phyloP scores from a whole-genome alignment of 805 yeast species.

The Spathaspora boniae region DNA sequence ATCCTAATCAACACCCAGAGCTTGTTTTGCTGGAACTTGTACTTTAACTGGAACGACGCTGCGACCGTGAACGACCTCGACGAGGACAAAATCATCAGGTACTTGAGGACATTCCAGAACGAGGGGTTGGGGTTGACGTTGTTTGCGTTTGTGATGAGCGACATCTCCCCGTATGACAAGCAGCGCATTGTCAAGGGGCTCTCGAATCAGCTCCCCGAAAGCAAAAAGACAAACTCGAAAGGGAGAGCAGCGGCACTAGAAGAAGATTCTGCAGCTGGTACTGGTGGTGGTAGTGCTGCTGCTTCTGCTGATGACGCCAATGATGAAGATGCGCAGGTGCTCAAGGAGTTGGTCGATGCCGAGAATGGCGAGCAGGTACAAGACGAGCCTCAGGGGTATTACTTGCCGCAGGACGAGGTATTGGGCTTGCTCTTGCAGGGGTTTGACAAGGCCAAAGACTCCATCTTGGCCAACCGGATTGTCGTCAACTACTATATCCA shows the following conservation, averaged over 20 bases:
- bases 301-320: constrained; percentile 13
- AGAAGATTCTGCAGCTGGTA: constrained; percentile 1
- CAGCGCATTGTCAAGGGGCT: constrained; percentile 18
- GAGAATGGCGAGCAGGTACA: constrained; percentile 6
- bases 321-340: constrained; percentile 16
- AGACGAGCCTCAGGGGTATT: constrained; percentile 7
- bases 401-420: constrained; percentile 47
- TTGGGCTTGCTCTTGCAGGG: constrained; percentile 51
- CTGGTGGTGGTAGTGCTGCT: no score
- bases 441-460: constrained; percentile 32
- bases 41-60: constrained; percentile 72
- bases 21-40: constrained; percentile 65
- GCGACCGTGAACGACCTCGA: constrained; percentile 48
- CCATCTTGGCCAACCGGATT: constrained; percentile 65
- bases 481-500: constrained; percentile 58
- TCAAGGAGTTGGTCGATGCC: constrained; percentile 10
- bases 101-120: constrained; percentile 51
- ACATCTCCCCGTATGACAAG: constrained; percentile 58
- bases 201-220: constrained; percentile 4
- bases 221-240: neutral
- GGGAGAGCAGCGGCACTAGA: constrained; percentile 5
- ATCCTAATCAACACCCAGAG: constrained; percentile 62
- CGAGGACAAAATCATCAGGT: constrained; percentile 40
- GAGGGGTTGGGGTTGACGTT: constrained; percentile 63
- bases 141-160: constrained; percentile 63